Evolutionary conservation across 139 green algal species (phyloP).

Genomic region (Edaphochlamys debaryana): DNA sequence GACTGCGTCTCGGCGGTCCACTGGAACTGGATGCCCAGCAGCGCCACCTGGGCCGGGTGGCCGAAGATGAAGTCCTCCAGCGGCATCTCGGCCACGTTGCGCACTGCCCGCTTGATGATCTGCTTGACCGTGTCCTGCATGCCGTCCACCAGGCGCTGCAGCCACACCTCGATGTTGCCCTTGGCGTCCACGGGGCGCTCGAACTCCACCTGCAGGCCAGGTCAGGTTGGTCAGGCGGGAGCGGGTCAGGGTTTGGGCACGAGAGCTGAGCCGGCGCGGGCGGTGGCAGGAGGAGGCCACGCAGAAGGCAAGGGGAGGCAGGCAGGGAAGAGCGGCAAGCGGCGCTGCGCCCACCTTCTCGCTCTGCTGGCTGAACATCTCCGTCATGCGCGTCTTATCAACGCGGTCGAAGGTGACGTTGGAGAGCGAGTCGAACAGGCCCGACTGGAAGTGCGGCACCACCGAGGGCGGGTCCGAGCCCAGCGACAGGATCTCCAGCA

Average conservation of each 20-base stretch:
- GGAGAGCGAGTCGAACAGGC: slow-evolving; percentile 93
- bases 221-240: too few relatives aligned
- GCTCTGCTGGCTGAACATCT: slow-evolving; percentile 92
- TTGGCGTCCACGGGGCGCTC: slow-evolving; percentile 75
- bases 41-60: slow-evolving; percentile 85
- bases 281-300: too few relatives aligned
- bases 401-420: slow-evolving; percentile 92
- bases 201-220: too few relatives aligned
- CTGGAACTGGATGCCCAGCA: slow-evolving; percentile 96
- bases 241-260: too few relatives aligned
- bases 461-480: slow-evolving; percentile 91
- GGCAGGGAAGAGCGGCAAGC: too few relatives aligned
- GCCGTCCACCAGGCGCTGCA: slow-evolving; percentile 92
- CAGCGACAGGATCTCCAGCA: slow-evolving; percentile 97
- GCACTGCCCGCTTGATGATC: slow-evolving; percentile 81
- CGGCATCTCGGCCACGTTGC: slow-evolving; percentile 84
- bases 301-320: too few relatives aligned
- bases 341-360: slow-evolving; percentile 59
- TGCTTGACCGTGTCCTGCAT: slow-evolving; percentile 93
- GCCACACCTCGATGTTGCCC: slow-evolving; percentile 96
- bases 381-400: slow-evolving; percentile 90
- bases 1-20: slow-evolving; percentile 95
- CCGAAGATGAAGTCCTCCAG: slow-evolving; percentile 91
- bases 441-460: slow-evolving; percentile 95
- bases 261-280: too few relatives aligned